Evolutionary conservation across 148 eudicot genomes (phyloP), one percentile per base, ranked within the genome.

Genomic region (Rhododendron williamsianum): DNA sequence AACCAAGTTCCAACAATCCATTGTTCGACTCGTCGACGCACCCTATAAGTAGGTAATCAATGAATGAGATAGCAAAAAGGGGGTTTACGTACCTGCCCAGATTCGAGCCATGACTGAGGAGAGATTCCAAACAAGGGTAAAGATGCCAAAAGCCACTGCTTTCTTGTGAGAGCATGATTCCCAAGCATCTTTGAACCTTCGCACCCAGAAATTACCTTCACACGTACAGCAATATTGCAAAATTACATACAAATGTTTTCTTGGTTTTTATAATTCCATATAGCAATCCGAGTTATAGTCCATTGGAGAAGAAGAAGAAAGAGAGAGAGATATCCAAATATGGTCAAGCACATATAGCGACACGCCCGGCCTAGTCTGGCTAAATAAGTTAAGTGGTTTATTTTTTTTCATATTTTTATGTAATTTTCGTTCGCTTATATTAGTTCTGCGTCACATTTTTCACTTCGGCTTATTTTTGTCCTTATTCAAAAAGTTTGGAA

Each of bases 141-240:
- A 94, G 33, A 93, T 77, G 71, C 88, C 91, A 78, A 94, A 91
- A 18, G 91, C 94, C 5, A 94, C 91, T 18, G 92, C 94, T 83
- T 94, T 94, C 90, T 94, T 94, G 86, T 94, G 98, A 76, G 94
- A 82, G 84, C 98, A 94, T n/a, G 94, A 86, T 19, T 91, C 92
- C 95, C 95, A 94, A 45, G 92, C 95, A 77, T 94, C 98, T 72
- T 54, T 51, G 85, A 94, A 93, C 6, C 95, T 89, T 73, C 91
- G 81, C 76, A 94, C 86, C 95, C 95, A 94, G 87, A 93, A 93
- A 48, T 87, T 93, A 76, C 93, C 98, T 94, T 80, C 86, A 87
- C 35, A 8, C 45, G 6, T 49, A 1, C 19, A 76, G 71, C 6
- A n/a, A n/a, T n/a, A 41, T 41, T 41, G 45, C 45, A 41, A 41